phyloP scores from a whole-genome alignment of 73 alveolate species.

The Paraurostyla sp. region DNA sequence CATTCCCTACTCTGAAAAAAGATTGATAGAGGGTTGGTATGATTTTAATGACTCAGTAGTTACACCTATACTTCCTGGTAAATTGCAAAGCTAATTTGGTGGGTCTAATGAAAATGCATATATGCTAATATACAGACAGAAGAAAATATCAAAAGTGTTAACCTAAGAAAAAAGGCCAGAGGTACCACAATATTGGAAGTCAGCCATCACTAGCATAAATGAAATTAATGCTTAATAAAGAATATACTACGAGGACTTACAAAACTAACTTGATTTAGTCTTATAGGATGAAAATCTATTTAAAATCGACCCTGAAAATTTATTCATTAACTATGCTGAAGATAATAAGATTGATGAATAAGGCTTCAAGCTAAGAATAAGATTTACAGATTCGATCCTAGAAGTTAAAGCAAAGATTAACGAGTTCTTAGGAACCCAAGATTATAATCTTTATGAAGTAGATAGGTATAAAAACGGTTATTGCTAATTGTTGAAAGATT shows the following conservation, averaged over 20 bases:
- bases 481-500: conserved; percentile 49
- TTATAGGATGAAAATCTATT: conserved; percentile 57
- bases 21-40: conserved; percentile 93
- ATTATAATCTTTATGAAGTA: conserved; percentile 54
- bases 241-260: conserved; percentile 34
- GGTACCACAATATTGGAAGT: conserved; percentile 85
- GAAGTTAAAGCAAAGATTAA: conserved; percentile 40
- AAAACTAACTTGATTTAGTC: conserved; percentile 56
- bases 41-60: conserved; percentile 97
- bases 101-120: conserved; percentile 95
- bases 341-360: conserved; percentile 61
- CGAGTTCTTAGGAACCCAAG: background rate
- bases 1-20: conserved; percentile 85
- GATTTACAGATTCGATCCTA: conserved; percentile 42
- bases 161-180: conserved; percentile 46
- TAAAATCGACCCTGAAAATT: conserved; percentile 27
- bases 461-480: conserved; percentile 47
- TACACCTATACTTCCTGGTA: conserved; percentile 90
- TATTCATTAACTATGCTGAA: conserved; percentile 43
- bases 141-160: conserved; percentile 41
- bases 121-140: conserved; percentile 90
- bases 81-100: conserved; percentile 89
- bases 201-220: conserved; percentile 40
- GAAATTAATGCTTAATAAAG: conserved; percentile 48
- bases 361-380: conserved; percentile 63